Percentiles rank a stretch among this genome's conserved stretches.
Conservation (phyloP, 73 alveolate species). For the Effrenium voratum region DNA sequence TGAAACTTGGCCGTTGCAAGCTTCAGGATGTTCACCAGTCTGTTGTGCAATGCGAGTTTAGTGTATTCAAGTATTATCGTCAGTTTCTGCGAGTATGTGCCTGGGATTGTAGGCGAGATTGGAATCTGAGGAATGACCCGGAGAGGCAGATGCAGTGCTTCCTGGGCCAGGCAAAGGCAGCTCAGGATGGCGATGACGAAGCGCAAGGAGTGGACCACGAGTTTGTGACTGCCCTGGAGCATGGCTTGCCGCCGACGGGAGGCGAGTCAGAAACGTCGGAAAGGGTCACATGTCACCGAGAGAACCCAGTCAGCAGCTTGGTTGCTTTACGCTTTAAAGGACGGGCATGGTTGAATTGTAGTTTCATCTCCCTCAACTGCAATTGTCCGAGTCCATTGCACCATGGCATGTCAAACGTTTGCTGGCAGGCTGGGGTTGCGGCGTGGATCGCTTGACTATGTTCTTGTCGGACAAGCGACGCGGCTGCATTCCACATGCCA, state of each 20-base stretch:
- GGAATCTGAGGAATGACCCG: slow-evolving; percentile 95
- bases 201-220: slow-evolving; percentile 98
- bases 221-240: slow-evolving; percentile 98
- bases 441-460: slow-evolving; percentile 99
- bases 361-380: too few relatives aligned
- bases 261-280: too few relatives aligned
- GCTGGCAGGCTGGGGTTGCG: slow-evolving; percentile 98
- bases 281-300: too few relatives aligned
- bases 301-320: too few relatives aligned
- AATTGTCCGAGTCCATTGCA: too few relatives aligned
- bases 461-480: slow-evolving; percentile 97
- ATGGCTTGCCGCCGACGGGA: slow-evolving; percentile 99
- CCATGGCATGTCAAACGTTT: not conserved
- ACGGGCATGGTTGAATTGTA: too few relatives aligned
- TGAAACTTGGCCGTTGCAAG: slow-evolving; percentile 93
- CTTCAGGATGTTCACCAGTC: too few relatives aligned
- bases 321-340: too few relatives aligned
- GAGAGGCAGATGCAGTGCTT: slow-evolving; percentile 97
- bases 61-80: too few relatives aligned
- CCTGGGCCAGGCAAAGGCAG: slow-evolving; percentile 97
- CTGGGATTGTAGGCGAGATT: not conserved
- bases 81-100: too few relatives aligned
- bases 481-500: not conserved
- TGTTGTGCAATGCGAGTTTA: too few relatives aligned
- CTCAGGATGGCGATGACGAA: slow-evolving; percentile 98